Evolutionary conservation across 371 early-diverging fungal genomes (phyloP).

Genomic region (Rhizopus delemar): DNA sequence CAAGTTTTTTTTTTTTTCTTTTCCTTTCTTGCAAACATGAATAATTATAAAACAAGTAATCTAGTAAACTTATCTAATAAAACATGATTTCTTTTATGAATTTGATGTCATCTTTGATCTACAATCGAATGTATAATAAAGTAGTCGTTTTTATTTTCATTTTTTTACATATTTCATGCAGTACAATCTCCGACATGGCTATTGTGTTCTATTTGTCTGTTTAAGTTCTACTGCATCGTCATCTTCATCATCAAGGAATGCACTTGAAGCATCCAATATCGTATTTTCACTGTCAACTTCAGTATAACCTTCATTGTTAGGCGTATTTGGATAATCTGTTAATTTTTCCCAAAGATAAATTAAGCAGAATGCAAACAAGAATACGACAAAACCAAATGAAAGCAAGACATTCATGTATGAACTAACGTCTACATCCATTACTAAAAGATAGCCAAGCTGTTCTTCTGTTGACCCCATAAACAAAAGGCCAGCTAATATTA

Average conservation of each 20-base stretch:
- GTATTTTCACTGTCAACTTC: conserved; percentile 22
- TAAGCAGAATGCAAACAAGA: conserved; percentile 52
- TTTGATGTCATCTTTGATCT: too few species aligned
- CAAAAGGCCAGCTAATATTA: conserved; percentile 60
- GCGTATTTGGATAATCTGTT: conserved; percentile 29
- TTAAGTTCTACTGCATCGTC: conserved; percentile 25
- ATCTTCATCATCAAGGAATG: conserved; percentile 31
- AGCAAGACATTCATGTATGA: conserved; percentile 62
- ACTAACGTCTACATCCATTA: conserved; percentile 50
- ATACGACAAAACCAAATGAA: conserved; percentile 61
- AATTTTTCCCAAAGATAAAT: conserved; percentile 49
- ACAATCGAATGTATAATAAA: too few species aligned
- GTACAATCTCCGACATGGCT: too few species aligned
- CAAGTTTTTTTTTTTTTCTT: too few species aligned
- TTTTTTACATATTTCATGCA: too few species aligned
- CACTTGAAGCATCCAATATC: conserved; percentile 17
- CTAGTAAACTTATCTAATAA: too few species aligned
- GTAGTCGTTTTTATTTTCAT: too few species aligned
- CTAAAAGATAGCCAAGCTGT: conserved; percentile 46
- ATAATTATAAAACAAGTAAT: too few species aligned
- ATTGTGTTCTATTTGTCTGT: conserved; percentile 10
- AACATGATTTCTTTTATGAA: too few species aligned
- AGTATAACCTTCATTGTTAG: conserved; percentile 21
- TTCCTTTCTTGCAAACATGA: too few species aligned
- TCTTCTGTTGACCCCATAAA: conserved; percentile 71